Evolutionary conservation across 371 early-diverging fungal genomes (phyloP), one percentile per base, ranked within the genome.

Genomic region (Rhizopus sp.): DNA sequence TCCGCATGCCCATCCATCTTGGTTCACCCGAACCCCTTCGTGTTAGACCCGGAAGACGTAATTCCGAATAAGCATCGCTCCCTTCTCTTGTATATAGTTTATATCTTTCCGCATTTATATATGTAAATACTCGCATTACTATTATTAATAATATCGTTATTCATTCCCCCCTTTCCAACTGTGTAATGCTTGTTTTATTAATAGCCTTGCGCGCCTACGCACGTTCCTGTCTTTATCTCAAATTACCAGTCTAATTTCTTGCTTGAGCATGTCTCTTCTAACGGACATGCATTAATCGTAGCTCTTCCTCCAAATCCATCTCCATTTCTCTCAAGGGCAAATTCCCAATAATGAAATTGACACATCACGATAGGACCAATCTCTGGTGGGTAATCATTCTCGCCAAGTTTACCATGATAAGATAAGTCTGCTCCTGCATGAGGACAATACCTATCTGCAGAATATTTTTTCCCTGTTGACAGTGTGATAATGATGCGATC

Each of bases 391-490:
- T 80, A 80, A 34, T 75, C 77, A 37, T 69, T 59, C 52, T 75
- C 73, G 10, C 62, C 63, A 6, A 80, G 58, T 53, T 68, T 64
- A 7, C 75, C 80, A 40, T 68, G 67, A 50, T 58, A 67, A 15
- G 70, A 59, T 13, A 80, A 61, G 40, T 80, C 80, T 2, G 77
- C 77, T 3, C 77, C 77, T n/a, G 71, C 77, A 61, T 80, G 80
- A n/a, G 80, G 77, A 53, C 80, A 80, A 50, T 80, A 80, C 30
- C 77, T 70, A 55, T 80, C 77, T 4, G 77, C 69, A 15, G 69
- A 61, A 35, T 68, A 77, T 31, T 71, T 57, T 45, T 63, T 64
- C 7, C 80, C 80, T 34, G 68, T 62, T 4, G 70, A 65, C 13
- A 80, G 64, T 12, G 80, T 80, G 9, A 80, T 45, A 6, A 77